A percentile compares a stretch with the other conserved stretches of the same genome.
Conservation (phyloP, 2,329 filamentous ascomycete genomes). For the Ceratocystis colombiana region DNA sequence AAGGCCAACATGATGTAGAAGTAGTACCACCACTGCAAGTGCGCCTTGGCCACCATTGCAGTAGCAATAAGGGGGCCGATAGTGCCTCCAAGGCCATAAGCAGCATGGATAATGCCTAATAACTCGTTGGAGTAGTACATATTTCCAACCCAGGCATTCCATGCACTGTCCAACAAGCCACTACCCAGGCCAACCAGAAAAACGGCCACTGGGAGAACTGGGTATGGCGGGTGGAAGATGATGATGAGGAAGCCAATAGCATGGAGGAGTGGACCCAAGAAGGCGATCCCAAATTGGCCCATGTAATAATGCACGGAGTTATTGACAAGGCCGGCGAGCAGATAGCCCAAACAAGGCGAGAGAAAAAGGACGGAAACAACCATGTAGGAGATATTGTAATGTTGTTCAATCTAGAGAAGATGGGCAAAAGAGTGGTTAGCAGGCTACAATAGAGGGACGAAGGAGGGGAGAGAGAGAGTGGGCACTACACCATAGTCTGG, state of each 20-base stretch:
- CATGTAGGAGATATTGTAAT: constrained; percentile 52
- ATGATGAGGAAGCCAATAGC: constrained; percentile 55
- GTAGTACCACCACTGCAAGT: constrained; percentile 58
- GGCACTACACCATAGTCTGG: background rate
- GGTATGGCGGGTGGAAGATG: constrained; percentile 58
- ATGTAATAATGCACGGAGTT: constrained; percentile 53
- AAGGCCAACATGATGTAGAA: constrained; percentile 64
- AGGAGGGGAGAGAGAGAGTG: background rate
- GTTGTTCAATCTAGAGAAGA: constrained; percentile 29
- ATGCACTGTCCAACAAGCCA: constrained; percentile 53
- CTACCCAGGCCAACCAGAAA: constrained; percentile 61
- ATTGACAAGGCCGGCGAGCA: constrained; percentile 52
- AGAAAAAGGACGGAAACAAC: constrained; percentile 58
- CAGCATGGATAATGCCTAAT: constrained; percentile 60
- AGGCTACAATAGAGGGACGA: background rate
- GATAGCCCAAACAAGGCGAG: constrained; percentile 56
- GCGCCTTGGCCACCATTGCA: constrained; percentile 55
- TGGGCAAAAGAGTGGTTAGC: background rate
- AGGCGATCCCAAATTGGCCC: constrained; percentile 61
- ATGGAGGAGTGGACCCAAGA: constrained; percentile 54
- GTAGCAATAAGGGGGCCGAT: constrained; percentile 62
- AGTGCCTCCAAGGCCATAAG: constrained; percentile 62
- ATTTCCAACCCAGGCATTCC: constrained; percentile 55
- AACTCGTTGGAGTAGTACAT: constrained; percentile 65
- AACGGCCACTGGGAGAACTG: constrained; percentile 54